These are phyloP conservation scores for Neurospora sp. DNA, from an alignment of 2,329 filamentous ascomycete genomes.

Conservation along the genomic window DNA sequence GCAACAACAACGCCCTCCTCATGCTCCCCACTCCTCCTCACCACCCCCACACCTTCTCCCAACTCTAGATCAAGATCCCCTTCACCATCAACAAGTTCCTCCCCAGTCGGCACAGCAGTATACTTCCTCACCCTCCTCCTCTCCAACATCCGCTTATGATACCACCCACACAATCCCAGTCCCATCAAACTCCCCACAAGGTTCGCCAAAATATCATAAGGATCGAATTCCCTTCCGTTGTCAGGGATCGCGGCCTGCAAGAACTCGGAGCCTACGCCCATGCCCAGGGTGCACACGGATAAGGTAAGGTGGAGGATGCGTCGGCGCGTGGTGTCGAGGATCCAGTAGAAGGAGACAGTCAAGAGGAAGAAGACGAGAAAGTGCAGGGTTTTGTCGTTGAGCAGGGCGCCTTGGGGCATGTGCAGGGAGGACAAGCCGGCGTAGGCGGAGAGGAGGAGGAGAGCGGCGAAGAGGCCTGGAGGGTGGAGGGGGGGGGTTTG, in stretches of 20 bases:
- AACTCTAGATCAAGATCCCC: slow-evolving; percentile 64
- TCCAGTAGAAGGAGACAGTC: slow-evolving; percentile 89
- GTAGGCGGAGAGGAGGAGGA: slow-evolving; percentile 69
- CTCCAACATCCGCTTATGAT: slow-evolving; percentile 93
- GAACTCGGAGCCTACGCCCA: slow-evolving; percentile 67
- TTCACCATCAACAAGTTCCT: slow-evolving; percentile 40
- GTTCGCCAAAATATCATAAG: slow-evolving; percentile 82
- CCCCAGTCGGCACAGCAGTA: slow-evolving; percentile 49
- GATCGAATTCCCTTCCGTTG: slow-evolving; percentile 61
- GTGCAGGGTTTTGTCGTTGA: slow-evolving; percentile 89
- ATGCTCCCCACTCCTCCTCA: slow-evolving; percentile 33
- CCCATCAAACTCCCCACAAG: slow-evolving; percentile 65
- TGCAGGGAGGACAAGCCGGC: slow-evolving; percentile 62
- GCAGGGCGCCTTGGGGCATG: slow-evolving; percentile 39
- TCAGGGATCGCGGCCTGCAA: slow-evolving; percentile 60
- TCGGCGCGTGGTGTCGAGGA: slow-evolving; percentile 80
- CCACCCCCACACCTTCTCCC: slow-evolving; percentile 42
- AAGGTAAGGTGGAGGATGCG: slow-evolving; percentile 78
- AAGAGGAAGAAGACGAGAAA: slow-evolving; percentile 81
- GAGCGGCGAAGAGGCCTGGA: slow-evolving; percentile 55
- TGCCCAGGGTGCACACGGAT: slow-evolving; percentile 60
- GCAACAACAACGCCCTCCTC: slow-evolving; percentile 51
- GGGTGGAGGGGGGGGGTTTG: neutral
- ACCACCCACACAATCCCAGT: slow-evolving; percentile 72
- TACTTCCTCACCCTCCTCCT: slow-evolving; percentile 70